Conservation (phyloP, 139 green algal species). For the Chlorella ohadii region DNA sequence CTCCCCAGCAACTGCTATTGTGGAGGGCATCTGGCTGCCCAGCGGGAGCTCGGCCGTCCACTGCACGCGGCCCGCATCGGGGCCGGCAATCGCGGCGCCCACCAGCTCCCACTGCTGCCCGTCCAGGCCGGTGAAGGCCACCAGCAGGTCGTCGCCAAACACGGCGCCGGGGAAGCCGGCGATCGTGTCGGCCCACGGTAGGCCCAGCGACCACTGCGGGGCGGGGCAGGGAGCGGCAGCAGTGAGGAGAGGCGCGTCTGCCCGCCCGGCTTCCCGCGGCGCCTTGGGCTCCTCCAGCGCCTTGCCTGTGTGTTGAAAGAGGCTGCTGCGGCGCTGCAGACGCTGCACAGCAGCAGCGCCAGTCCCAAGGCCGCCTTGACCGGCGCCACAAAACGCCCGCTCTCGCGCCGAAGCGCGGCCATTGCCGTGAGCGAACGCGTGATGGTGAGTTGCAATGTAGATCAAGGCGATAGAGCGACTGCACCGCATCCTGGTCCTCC, state of each 20-base stretch:
- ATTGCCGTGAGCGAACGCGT: too few relatives aligned
- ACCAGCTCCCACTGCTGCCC: not conserved
- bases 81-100: not conserved
- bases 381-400: not conserved
- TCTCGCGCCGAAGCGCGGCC: not conserved
- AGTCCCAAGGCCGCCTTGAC: not conserved
- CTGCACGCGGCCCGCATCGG: not conserved
- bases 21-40: not conserved
- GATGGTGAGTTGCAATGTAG: too few relatives aligned
- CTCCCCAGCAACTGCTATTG: not conserved
- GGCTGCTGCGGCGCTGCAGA: not conserved
- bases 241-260: not conserved
- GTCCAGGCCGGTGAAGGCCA: slow-evolving; percentile 3
- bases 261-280: not conserved
- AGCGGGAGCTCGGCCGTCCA: slow-evolving; percentile 4
- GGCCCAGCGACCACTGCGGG: not conserved
- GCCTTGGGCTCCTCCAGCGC: not conserved
- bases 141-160: not conserved
- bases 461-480: too few relatives aligned
- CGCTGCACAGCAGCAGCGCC: not conserved
- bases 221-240: not conserved
- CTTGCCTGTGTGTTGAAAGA: not conserved
- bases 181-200: not conserved
- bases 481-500: too few relatives aligned
- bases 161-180: not conserved